A percentile compares a stretch with the other conserved stretches of the same genome.
phyloP scores from a whole-genome alignment of 805 yeast genomes.

The Lipomyces spencermartinsiae region DNA sequence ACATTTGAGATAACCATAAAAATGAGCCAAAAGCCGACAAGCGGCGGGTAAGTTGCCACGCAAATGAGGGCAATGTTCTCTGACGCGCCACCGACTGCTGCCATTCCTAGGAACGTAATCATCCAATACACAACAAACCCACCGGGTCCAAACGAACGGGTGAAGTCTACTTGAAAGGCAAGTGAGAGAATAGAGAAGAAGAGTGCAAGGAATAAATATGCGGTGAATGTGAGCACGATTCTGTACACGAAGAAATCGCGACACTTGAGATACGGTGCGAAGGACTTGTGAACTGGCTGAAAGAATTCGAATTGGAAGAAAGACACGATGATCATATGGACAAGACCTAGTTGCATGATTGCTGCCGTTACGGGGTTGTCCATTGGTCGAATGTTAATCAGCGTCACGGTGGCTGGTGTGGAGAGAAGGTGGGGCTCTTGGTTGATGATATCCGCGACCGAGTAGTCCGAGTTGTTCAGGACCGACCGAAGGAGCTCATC shows the following conservation, averaged over 20 bases:
- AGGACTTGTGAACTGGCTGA: constrained; percentile 56
- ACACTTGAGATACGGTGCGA: constrained; percentile 55
- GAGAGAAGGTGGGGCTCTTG: constrained; percentile 44
- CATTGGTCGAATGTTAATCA: constrained; percentile 58
- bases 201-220: constrained; percentile 63
- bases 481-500: constrained; percentile 42
- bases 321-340: constrained; percentile 72
- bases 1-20: constrained; percentile 73
- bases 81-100: constrained; percentile 77
- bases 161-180: constrained; percentile 70
- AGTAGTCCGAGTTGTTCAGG: constrained; percentile 42
- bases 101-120: constrained; percentile 68
- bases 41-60: constrained; percentile 63
- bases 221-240: constrained; percentile 54
- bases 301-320: constrained; percentile 73
- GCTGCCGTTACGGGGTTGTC: constrained; percentile 60
- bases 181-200: constrained; percentile 65
- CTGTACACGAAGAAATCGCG: constrained; percentile 60
- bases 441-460: constrained; percentile 40
- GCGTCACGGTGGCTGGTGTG: constrained; percentile 48
- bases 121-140: constrained; percentile 82
- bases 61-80: constrained; percentile 65
- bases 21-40: constrained; percentile 73
- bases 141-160: constrained; percentile 62
- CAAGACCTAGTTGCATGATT: constrained; percentile 76